A percentile compares a stretch with the other conserved stretches of the same genome.
Evolutionary conservation across 2,329 filamentous ascomycete genomes (phyloP).

Genomic region (Penicillium sp.): DNA sequence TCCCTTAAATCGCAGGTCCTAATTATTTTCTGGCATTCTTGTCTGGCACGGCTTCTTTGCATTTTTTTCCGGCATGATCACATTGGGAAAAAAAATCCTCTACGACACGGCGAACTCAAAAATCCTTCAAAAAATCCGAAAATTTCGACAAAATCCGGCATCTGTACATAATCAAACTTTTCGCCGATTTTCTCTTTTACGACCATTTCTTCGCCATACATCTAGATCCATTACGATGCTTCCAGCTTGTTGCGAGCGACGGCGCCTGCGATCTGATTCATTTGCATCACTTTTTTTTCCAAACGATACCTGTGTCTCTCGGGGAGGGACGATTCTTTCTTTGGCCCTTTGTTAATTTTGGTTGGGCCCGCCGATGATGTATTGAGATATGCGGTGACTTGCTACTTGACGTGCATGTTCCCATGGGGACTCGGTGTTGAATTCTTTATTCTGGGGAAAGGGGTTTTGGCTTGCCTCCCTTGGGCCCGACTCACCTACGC

Average conservation of each 20-base stretch:
- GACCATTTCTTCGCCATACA: slow-evolving; percentile 33
- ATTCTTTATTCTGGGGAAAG: slow-evolving; percentile 24
- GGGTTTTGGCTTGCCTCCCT: slow-evolving; percentile 20
- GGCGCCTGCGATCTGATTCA: slow-evolving; percentile 35
- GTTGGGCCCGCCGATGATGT: slow-evolving; percentile 36
- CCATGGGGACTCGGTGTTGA: slow-evolving; percentile 34
- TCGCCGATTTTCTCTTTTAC: slow-evolving; percentile 24
- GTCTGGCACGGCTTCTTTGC: slow-evolving; percentile 28
- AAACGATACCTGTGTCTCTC: slow-evolving; percentile 37
- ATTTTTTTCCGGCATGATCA: slow-evolving; percentile 15
- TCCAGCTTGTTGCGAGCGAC: slow-evolving; percentile 40
- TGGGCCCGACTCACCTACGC: slow-evolving; percentile 28
- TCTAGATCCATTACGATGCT: slow-evolving; percentile 34
- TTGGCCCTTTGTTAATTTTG: slow-evolving; percentile 23
- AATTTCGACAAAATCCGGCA: slow-evolving; percentile 26
- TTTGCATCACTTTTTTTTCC: slow-evolving; percentile 31
- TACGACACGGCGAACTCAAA: slow-evolving; percentile 21
- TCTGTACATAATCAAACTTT: slow-evolving; percentile 34
- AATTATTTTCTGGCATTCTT: slow-evolving; percentile 28
- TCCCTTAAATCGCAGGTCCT: slow-evolving; percentile 34
- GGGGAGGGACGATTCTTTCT: slow-evolving; percentile 34
- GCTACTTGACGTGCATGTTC: slow-evolving; percentile 34
- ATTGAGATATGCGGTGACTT: slow-evolving; percentile 36
- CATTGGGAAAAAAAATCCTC: slow-evolving; percentile 1
- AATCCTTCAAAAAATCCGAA: slow-evolving; percentile 24